Percentiles rank a stretch among this genome's conserved stretches.
These are phyloP conservation scores for Vigna trinervia DNA, from an alignment of 306 rosid genomes.

Conservation along the genomic window DNA sequence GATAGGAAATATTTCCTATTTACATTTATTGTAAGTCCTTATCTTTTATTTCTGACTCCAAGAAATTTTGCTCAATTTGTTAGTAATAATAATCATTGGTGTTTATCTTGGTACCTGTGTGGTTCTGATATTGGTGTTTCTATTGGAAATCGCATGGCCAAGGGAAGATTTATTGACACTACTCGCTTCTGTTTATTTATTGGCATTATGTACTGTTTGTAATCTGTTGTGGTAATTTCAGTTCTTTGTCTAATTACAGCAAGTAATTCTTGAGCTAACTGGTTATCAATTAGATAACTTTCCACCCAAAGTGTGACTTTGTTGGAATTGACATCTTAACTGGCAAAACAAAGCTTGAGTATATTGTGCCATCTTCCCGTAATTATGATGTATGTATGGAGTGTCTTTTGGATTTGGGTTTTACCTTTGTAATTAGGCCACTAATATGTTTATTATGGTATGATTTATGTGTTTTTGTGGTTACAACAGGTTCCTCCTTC, in stretches of 20 bases:
- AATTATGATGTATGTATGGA: conserved; percentile 78
- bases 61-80: no score
- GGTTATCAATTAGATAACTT: no score
- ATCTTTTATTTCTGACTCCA: no score
- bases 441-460: background rate
- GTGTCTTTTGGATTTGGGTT: conserved; percentile 28
- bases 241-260: no score
- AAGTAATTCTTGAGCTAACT: no score
- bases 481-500: conserved; percentile 83
- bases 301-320: conserved; percentile 93
- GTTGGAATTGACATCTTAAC: conserved; percentile 95
- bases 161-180: conserved; percentile 52
- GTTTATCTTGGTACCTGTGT: conserved; percentile 65
- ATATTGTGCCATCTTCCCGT: conserved; percentile 97
- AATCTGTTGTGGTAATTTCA: no score
- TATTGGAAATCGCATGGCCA: conserved; percentile 68
- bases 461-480: conserved; percentile 24
- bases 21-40: no score
- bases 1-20: background rate
- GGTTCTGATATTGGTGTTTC: conserved; percentile 76
- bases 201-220: no score
- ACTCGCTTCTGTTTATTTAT: no score
- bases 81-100: no score
- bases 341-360: conserved; percentile 89
- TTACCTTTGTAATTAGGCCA: background rate